Evolutionary conservation across 352 stramenopile genomes (phyloP), one percentile per base, ranked within the genome.

Genomic region (Pythium angustatum): DNA sequence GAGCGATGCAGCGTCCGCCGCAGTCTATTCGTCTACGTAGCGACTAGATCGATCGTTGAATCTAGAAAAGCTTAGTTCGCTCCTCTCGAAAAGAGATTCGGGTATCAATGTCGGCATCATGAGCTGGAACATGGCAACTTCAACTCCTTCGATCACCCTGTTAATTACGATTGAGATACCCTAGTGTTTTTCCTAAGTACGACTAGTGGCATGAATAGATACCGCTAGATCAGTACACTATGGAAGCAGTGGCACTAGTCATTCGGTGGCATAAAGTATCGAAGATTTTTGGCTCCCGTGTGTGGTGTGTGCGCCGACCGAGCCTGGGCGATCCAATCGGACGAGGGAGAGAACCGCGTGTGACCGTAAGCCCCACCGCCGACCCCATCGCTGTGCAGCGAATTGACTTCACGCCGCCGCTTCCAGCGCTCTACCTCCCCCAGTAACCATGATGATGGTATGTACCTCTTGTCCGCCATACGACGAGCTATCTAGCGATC

Each of bases 401-500:
- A 44, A 17, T 17, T n/a, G 36, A 45, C 52, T 34, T 26, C 2
- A 8, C 22, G 31, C 54, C 54, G 27, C 17, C 26, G n/a, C 40
- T 21, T 47, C 31, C 17, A 58, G 22, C 30, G 27, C 31, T 17
- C 30, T 22, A 15, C 31, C 43, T 17, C 34, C 28, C 45, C 59
- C 40, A 58, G 72, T 62, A 33, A 76, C 69, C 69, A 82, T 79
- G 75, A 82, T 83, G 75, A 83, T 83, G 75, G 75, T 83, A 69
- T 30, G 73, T 55, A 9, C 9, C 24, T 38, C 8, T 38, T 38
- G 8, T 14, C 33, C 33, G 33, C 33, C 33, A n/a, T n/a, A n/a
- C n/a, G n/a, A n/a, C n/a, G n/a, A n/a, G 33, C 33, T 14, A 14
- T 38, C 33, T 38, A n/a, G 8, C 33, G 33, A 38, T 8, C 19